These are phyloP conservation scores for Grigorovia humatica DNA, from an alignment of 805 yeast genomes.

Conservation along the genomic window DNA sequence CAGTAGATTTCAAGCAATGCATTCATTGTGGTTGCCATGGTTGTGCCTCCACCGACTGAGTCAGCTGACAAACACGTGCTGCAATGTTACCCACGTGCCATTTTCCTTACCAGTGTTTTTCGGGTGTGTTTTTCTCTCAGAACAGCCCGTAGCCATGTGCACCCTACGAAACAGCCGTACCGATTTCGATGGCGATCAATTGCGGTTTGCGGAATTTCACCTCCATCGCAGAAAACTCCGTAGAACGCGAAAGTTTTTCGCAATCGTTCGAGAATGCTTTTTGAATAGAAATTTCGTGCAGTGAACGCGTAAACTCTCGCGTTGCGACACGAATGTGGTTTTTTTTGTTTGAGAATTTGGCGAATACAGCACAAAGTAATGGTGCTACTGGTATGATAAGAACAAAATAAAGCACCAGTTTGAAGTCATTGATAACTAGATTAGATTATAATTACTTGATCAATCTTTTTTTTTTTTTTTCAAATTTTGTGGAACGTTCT, in stretches of 20 bases:
- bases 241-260: background rate
- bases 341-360: too few species aligned
- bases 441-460: background rate
- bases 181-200: conserved; percentile 5
- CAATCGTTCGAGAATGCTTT: background rate
- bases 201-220: background rate
- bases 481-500: background rate
- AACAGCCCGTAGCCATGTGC: too few species aligned
- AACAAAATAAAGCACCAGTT: too few species aligned
- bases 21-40: conserved; percentile 80
- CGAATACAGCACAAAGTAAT: too few species aligned
- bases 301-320: background rate
- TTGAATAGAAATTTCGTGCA: background rate
- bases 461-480: too few species aligned
- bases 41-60: conserved; percentile 58
- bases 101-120: too few species aligned
- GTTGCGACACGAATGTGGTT: background rate
- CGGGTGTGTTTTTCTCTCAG: too few species aligned
- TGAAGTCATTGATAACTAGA: background rate
- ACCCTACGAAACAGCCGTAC: too few species aligned
- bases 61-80: too few species aligned
- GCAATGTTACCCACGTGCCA: too few species aligned
- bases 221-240: background rate
- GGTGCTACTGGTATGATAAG: too few species aligned
- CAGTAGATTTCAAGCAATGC: conserved; percentile 41